phyloP scores from a whole-genome alignment of 2,329 filamentous ascomycete genomes.

The Coniochaeta prunicola region DNA sequence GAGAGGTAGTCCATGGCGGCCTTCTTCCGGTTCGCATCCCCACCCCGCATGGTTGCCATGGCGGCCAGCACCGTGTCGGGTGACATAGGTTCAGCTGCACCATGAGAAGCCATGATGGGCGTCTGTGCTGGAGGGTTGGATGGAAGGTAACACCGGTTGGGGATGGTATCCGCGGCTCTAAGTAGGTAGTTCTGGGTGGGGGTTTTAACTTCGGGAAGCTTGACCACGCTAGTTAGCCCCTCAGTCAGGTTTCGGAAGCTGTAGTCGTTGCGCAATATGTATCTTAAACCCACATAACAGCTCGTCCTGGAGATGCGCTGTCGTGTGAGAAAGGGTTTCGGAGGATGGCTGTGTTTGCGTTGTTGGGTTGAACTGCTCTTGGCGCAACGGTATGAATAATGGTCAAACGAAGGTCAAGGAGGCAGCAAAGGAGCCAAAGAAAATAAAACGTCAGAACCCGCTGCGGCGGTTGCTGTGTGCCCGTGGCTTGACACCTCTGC shows the following conservation, averaged over 20 bases:
- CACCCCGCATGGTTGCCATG: conserved; percentile 85
- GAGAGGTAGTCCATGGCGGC: conserved; percentile 81
- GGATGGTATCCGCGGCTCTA: background rate
- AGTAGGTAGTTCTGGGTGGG: background rate
- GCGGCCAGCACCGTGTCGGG: conserved; percentile 72
- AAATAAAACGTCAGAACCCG: conserved; percentile 4
- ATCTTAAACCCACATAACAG: background rate
- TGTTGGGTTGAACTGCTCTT: conserved; percentile 5
- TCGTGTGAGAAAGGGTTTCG: background rate
- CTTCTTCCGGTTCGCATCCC: conserved; percentile 76
- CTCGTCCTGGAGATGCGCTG: background rate
- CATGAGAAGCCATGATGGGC: conserved; percentile 57
- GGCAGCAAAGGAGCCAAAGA: background rate
- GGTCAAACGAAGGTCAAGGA: background rate
- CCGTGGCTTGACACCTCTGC: background rate
- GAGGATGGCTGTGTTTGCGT: background rate
- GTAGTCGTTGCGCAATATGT: background rate
- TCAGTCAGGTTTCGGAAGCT: background rate
- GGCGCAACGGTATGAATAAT: background rate
- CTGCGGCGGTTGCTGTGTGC: background rate
- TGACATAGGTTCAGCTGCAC: conserved; percentile 64
- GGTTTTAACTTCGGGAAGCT: background rate
- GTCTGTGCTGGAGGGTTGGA: background rate
- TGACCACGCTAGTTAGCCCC: background rate
- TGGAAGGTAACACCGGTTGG: background rate